A percentile compares a stretch with the other conserved stretches of the same genome.
Conservation (phyloP, 768 basidiomycete genomes). For the Clathrus columnatus region DNA sequence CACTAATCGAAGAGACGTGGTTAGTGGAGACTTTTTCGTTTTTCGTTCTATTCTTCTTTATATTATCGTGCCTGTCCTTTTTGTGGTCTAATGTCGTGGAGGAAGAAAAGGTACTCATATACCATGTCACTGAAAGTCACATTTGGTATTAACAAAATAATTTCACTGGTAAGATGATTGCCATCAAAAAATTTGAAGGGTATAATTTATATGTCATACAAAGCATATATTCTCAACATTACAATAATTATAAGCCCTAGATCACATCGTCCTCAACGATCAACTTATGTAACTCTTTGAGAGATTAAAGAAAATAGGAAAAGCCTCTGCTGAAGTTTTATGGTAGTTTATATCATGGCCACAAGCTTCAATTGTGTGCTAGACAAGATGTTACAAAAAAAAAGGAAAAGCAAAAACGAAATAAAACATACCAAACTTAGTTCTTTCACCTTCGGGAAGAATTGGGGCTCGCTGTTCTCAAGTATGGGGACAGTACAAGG, state of each 20-base stretch:
- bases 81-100: too few species aligned
- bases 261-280: not conserved
- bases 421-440: not conserved
- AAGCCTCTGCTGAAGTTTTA: not conserved
- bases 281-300: not conserved
- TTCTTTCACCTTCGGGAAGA: not conserved
- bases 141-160: too few species aligned
- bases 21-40: not conserved
- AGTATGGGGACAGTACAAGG: not conserved
- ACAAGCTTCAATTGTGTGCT: not conserved
- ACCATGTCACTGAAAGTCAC: too few species aligned
- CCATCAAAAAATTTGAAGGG: too few species aligned
- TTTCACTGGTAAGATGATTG: too few species aligned
- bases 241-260: too few species aligned
- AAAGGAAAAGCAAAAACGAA: not conserved
- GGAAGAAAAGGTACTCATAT: too few species aligned
- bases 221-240: too few species aligned
- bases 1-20: too few species aligned
- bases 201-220: too few species aligned
- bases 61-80: too few species aligned
- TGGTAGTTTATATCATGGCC: not conserved
- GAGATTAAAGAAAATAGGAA: not conserved
- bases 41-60: not conserved
- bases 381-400: not conserved
- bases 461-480: not conserved